Conservation (phyloP, 352 stramenopile genomes). For the Phytophthora europaea region DNA sequence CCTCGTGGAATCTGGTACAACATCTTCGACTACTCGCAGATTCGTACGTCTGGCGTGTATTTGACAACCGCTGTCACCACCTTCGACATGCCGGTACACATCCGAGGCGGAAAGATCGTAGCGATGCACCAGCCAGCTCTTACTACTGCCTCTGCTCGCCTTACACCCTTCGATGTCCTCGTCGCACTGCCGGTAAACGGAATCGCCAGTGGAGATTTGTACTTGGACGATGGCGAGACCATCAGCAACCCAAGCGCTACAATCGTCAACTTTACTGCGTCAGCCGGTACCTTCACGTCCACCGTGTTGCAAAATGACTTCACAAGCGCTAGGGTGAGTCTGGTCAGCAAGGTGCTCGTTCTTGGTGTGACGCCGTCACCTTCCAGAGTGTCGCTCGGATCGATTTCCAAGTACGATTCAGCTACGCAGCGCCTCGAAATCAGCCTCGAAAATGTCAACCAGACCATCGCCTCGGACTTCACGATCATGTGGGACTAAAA, state of each 20-base stretch:
- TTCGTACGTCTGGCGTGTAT: background rate
- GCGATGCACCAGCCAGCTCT: slow-evolving; percentile 2
- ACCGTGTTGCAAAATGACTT: slow-evolving; percentile 1
- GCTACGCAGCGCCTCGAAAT: slow-evolving; percentile 43
- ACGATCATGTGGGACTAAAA: slow-evolving; percentile 35
- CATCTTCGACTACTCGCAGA: slow-evolving; percentile 53
- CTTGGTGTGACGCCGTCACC: slow-evolving; percentile 17
- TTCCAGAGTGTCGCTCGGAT: slow-evolving; percentile 36
- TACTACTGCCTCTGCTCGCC: background rate
- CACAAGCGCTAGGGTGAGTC: background rate
- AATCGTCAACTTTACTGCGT: background rate
- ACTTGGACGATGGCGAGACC: background rate
- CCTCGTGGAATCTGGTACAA: slow-evolving; percentile 54
- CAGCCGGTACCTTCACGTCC: slow-evolving; percentile 1
- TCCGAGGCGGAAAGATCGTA: background rate
- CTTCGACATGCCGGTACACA: slow-evolving; percentile 1
- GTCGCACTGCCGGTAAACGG: background rate
- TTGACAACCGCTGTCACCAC: background rate
- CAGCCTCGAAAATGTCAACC: slow-evolving; percentile 25
- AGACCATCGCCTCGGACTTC: slow-evolving; percentile 40
- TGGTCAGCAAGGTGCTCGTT: slow-evolving; percentile 5
- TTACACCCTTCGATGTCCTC: background rate
- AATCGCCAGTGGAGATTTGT: slow-evolving; percentile 1
- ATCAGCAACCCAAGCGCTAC: background rate
- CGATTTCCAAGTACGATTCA: slow-evolving; percentile 38